These are phyloP conservation scores for Petunia axillaris DNA, from an alignment of 257 asterid species.

Conservation along the genomic window DNA sequence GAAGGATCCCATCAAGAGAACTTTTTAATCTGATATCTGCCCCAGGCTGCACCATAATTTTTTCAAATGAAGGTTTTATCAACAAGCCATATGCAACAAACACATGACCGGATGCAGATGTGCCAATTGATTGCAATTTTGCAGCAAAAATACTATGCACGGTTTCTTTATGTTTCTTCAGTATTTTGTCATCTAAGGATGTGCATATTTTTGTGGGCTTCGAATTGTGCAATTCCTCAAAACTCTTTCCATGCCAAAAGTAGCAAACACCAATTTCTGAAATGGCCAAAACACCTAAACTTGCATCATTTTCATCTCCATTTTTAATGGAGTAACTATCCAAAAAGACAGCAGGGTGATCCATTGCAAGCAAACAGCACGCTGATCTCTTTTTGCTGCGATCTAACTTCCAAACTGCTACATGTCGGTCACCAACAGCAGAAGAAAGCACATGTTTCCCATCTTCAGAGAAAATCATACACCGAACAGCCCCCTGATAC, in stretches of 20 bases:
- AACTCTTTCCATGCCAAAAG: constrained; percentile 76
- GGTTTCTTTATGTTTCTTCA: constrained; percentile 59
- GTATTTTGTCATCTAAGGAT: constrained; percentile 51
- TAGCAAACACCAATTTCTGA: constrained; percentile 88
- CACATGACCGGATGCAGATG: constrained; percentile 55
- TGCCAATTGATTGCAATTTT: constrained; percentile 59
- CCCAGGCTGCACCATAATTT: constrained; percentile 73
- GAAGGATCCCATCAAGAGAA: constrained; percentile 73
- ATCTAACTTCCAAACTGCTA: constrained; percentile 80
- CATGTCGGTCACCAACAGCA: constrained; percentile 70
- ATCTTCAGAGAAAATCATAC: constrained; percentile 86
- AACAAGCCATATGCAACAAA: constrained; percentile 80
- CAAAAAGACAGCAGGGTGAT: constrained; percentile 86
- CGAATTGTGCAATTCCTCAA: constrained; percentile 61
- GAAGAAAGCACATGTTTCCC: constrained; percentile 79
- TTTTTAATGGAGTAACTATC: constrained; percentile 51
- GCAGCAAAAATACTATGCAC: constrained; percentile 75
- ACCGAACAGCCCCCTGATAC: constrained; percentile 73
- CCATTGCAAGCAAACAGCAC: constrained; percentile 70
- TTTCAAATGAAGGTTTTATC: constrained; percentile 80
- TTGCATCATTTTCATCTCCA: constrained; percentile 48
- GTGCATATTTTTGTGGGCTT: constrained; percentile 71
- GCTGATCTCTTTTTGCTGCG: constrained; percentile 76
- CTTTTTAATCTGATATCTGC: constrained; percentile 57
- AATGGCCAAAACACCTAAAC: constrained; percentile 77